phyloP scores from a whole-genome alignment of 257 asterid species.

The Nicotiana tabacum region DNA sequence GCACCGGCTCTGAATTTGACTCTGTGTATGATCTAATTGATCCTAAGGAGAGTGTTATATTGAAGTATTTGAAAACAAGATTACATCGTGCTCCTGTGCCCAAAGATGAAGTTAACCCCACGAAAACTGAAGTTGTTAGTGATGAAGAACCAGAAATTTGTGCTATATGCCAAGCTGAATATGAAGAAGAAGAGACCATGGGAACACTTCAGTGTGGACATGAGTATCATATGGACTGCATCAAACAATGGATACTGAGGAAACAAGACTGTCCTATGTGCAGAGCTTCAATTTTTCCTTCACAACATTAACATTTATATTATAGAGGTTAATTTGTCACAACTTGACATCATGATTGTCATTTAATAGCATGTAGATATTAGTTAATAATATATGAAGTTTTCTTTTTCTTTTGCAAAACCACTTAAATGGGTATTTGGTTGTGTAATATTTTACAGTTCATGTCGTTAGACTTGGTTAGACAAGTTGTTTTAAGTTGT shows the following conservation, averaged over 20 bases:
- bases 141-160: conserved; percentile 11
- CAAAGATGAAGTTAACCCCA: neutral
- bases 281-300: neutral
- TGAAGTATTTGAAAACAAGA: neutral
- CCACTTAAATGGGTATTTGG: too few relatives aligned
- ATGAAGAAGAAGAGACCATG: neutral
- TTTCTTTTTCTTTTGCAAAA: too few relatives aligned
- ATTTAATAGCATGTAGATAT: too few relatives aligned
- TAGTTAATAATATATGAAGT: too few relatives aligned
- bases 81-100: neutral
- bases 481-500: too few relatives aligned
- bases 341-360: too few relatives aligned
- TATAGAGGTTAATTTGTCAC: too few relatives aligned
- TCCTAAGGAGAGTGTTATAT: neutral
- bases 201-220: conserved; percentile 7
- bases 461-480: too few relatives aligned
- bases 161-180: conserved; percentile 3
- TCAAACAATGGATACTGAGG: conserved; percentile 9
- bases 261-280: conserved; percentile 8
- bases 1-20: neutral
- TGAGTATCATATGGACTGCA: conserved; percentile 10
- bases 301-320: neutral
- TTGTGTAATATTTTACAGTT: too few relatives aligned
- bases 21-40: neutral
- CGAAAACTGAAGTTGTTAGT: neutral